Percentiles rank a stretch among this genome's conserved stretches.
phyloP scores from a whole-genome alignment of 1,139 yeast genomes.

The Citeromyces siamensis region DNA sequence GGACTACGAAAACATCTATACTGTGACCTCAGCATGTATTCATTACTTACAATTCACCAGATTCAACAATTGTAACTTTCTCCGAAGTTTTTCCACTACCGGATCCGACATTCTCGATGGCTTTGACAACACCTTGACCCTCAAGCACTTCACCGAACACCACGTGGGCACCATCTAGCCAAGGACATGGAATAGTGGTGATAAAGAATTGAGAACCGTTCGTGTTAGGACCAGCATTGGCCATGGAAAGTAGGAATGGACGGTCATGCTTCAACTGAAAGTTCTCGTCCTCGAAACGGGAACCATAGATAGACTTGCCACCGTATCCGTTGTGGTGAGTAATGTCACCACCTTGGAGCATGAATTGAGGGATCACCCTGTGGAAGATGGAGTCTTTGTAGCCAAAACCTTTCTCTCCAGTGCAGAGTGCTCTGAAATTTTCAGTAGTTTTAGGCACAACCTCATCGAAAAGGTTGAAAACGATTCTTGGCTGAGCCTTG shows the following conservation, averaged over 20 bases:
- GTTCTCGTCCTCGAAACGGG: constrained; percentile 20
- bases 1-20: too few relatives aligned
- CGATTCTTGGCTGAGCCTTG: constrained; percentile 22
- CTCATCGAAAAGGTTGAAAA: constrained; percentile 36
- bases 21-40: too few relatives aligned
- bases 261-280: constrained; percentile 21
- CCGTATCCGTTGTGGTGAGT: constrained; percentile 21
- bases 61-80: constrained; percentile 18
- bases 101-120: constrained; percentile 18
- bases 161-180: constrained; percentile 30
- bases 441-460: constrained; percentile 53
- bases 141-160: constrained; percentile 27
- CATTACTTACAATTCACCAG: constrained; percentile 19
- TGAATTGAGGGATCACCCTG: constrained; percentile 34
- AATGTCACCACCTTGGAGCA: constrained; percentile 29
- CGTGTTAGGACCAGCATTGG: constrained; percentile 30
- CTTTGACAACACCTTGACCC: constrained; percentile 19
- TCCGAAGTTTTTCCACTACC: constrained; percentile 16
- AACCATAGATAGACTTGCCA: constrained; percentile 23
- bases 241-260: constrained; percentile 29
- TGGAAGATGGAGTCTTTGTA: constrained; percentile 41
- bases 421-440: constrained; percentile 50
- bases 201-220: constrained; percentile 29
- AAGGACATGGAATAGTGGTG: constrained; percentile 25
- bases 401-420: constrained; percentile 54